Conservation (phyloP, 108 stramenopile species). For the Stephanodiscus triporus region DNA sequence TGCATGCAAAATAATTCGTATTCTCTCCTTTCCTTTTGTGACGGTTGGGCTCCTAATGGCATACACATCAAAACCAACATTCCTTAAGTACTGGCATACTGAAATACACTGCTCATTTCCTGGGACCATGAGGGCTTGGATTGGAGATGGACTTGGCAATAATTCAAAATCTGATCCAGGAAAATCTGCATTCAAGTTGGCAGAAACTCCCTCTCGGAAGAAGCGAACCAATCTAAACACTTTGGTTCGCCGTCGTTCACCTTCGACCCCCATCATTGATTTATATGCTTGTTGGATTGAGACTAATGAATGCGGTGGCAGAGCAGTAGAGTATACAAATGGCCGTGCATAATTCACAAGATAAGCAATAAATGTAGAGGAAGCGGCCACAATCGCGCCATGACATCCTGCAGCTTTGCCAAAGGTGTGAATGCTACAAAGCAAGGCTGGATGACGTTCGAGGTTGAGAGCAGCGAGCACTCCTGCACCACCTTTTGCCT, state of each 20-base stretch:
- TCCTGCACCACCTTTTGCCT: constrained; percentile 65
- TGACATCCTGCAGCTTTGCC: constrained; percentile 98
- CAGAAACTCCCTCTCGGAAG: constrained; percentile 40
- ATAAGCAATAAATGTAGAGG: constrained; percentile 69
- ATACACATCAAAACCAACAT: constrained; percentile 74
- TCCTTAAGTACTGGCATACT: constrained; percentile 63
- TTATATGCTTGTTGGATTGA: constrained; percentile 81
- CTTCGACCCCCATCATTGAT: constrained; percentile 64
- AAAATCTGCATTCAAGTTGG: constrained; percentile 21
- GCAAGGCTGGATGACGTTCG: constrained; percentile 82
- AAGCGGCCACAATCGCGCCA: constrained; percentile 88
- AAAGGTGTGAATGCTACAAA: constrained; percentile 91
- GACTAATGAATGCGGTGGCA: constrained; percentile 84
- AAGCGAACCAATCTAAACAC: constrained; percentile 49
- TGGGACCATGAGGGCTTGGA: constrained; percentile 93
- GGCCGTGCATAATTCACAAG: constrained; percentile 94
- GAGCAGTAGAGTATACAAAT: constrained; percentile 94
- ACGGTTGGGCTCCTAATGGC: constrained; percentile 96
- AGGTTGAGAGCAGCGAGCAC: constrained; percentile 71
- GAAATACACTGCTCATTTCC: constrained; percentile 75
- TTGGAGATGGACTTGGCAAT: constrained; percentile 83
- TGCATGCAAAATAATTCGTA: constrained; percentile 90
- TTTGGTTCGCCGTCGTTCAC: constrained; percentile 53
- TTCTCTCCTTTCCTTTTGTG: constrained; percentile 88
- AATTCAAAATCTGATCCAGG: constrained; percentile 17